These are phyloP conservation scores for Daldinia eschscholtzii DNA, from an alignment of 2,329 filamentous ascomycete genomes.

Conservation along the genomic window DNA sequence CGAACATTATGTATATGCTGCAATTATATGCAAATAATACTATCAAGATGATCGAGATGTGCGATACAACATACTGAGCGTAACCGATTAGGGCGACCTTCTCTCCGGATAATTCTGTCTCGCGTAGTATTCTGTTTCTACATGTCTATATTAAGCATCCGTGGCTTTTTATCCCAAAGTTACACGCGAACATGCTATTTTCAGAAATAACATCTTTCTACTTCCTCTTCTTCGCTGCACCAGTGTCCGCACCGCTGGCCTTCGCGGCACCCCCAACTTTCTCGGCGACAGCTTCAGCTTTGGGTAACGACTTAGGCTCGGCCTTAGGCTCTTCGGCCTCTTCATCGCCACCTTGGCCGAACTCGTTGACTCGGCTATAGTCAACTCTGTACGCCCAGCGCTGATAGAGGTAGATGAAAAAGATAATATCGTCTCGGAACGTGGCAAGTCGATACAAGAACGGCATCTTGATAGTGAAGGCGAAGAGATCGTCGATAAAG, in stretches of 20 bases:
- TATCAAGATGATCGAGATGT: not conserved
- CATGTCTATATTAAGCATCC: constrained; percentile 7
- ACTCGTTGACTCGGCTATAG: constrained; percentile 94
- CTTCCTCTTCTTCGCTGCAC: constrained; percentile 63
- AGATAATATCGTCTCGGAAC: constrained; percentile 94
- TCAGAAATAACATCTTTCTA: constrained; percentile 44
- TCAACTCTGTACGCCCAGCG: constrained; percentile 92
- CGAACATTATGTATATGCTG: not conserved
- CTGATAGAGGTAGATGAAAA: constrained; percentile 98
- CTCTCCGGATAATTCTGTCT: not conserved
- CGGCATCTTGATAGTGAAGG: constrained; percentile 99
- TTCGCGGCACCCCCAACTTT: constrained; percentile 57
- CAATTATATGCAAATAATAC: not conserved
- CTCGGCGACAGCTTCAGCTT: constrained; percentile 45
- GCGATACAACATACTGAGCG: not conserved
- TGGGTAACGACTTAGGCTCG: constrained; percentile 55
- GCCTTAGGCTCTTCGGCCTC: constrained; percentile 67
- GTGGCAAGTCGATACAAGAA: constrained; percentile 92
- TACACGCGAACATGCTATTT: not conserved
- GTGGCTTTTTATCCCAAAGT: constrained; percentile 10
- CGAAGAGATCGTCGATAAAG: constrained; percentile 98
- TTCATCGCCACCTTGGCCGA: constrained; percentile 97
- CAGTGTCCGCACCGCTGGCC: constrained; percentile 64
- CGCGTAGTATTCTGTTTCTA: not conserved
- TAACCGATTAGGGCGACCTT: not conserved